phyloP scores from a whole-genome alignment of 108 stramenopile species.

The Cylindrotheca fusiformis region DNA sequence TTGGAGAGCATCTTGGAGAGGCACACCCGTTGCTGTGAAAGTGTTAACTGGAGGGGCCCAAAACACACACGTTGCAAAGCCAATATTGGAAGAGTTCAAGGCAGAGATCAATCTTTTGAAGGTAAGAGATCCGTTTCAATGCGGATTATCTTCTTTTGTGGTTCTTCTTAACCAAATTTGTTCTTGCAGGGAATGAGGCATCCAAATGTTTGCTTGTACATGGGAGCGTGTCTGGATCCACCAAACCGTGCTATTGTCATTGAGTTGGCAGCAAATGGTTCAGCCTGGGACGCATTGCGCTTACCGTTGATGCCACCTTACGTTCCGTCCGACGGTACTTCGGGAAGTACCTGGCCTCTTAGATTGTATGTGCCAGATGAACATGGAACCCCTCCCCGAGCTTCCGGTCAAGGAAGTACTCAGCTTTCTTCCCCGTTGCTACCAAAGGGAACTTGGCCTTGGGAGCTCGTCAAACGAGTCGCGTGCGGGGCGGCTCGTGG shows the following conservation, averaged over 20 bases:
- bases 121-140: not conserved
- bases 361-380: slow-evolving; percentile 45
- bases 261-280: slow-evolving; percentile 84
- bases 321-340: slow-evolving; percentile 56
- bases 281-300: slow-evolving; percentile 83
- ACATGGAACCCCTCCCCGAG: slow-evolving; percentile 41
- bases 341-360: slow-evolving; percentile 58
- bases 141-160: not conserved
- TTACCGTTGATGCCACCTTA: slow-evolving; percentile 65
- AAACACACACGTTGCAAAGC: slow-evolving; percentile 60
- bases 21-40: slow-evolving; percentile 90
- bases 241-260: slow-evolving; percentile 89
- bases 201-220: slow-evolving; percentile 92
- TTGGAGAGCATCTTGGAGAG: slow-evolving; percentile 79
- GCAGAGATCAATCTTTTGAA: slow-evolving; percentile 84
- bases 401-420: not conserved
- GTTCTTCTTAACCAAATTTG: slow-evolving; percentile 3
- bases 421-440: slow-evolving; percentile 47
- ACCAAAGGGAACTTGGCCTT: slow-evolving; percentile 75
- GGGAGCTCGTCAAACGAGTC: slow-evolving; percentile 67
- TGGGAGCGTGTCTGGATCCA: slow-evolving; percentile 90
- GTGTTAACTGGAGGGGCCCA: slow-evolving; percentile 78
- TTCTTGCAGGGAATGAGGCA: slow-evolving; percentile 75
- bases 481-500: slow-evolving; percentile 85
- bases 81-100: slow-evolving; percentile 82